Base-by-base conservation (phyloP, 345 rosid species). In the Salix arbutifolia region DNA sequence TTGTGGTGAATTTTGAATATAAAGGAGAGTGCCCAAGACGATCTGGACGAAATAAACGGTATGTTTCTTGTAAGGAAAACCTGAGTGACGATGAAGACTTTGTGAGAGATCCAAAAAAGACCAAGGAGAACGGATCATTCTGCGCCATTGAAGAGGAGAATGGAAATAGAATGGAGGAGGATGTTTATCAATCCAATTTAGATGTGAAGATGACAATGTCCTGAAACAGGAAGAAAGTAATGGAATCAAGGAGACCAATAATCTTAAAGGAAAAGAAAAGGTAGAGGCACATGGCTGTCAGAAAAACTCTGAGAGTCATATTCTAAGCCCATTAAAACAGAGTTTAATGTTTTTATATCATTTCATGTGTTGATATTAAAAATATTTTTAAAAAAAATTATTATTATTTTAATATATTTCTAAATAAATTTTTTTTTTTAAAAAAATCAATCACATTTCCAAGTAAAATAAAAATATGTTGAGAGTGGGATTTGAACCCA, bases 11-110 rank as follows among this genome's bases (percentile, higher is more conserved):
- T 72, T 58, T 48, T 67, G 85, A 69, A 48, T 31, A 74, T 79
- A 46, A 60, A n/a, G 80, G 78, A 28, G 87, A 85, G 84, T 33
- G 72, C 16, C 77, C 81, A 21, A 86, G 99, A 74, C 87, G 94
- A 86, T 95, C 97, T 52, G 86, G 80, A 60, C 86, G 99, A 74
- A 84, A 60, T 65, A 95, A 82, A 84, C 93, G 84, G 75, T 79
- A 80, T 60, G 90, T 95, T 77, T 90, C 93, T 23, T 93, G 88
- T 44, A 81, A 81, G 65, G 96, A 89, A 81, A 88, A 85, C 79
- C 10, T 80, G 75, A 91, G 92, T 81, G 96, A 90, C 12, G 96
- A 91, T 23, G 97, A 91, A 14, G 85, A 77, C 26, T 72, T 74
- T 25, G 74, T 69, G 46, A 79, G 52, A 69, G 83, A 28, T 40